These are phyloP conservation scores for Phytophthora colocasiae DNA, from an alignment of 352 stramenopile species.

Conservation along the genomic window DNA sequence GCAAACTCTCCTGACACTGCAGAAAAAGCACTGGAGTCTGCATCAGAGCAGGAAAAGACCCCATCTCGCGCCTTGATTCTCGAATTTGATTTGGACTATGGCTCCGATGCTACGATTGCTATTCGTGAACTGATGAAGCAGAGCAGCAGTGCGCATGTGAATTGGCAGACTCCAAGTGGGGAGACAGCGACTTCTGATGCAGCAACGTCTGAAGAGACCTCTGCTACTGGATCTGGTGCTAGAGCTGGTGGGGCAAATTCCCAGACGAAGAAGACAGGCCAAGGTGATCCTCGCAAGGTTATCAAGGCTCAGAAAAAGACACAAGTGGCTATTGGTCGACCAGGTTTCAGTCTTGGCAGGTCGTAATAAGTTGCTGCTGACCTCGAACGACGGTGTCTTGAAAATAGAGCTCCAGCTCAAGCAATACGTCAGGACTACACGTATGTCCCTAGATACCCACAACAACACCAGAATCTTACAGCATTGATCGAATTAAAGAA, in stretches of 20 bases:
- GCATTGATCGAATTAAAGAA: constrained; percentile 14
- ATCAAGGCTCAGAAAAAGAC: constrained; percentile 75
- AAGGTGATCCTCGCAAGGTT: constrained; percentile 50
- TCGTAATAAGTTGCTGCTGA: constrained; percentile 36
- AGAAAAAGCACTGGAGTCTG: constrained; percentile 1
- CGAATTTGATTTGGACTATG: constrained; percentile 67
- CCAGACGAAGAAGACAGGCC: constrained; percentile 45
- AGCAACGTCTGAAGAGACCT: constrained; percentile 8
- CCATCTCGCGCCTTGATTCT: constrained; percentile 55
- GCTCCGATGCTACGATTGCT: constrained; percentile 93
- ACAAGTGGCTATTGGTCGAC: constrained; percentile 80
- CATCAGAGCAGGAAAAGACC: constrained; percentile 21
- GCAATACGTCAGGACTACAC: no score
- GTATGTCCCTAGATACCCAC: neutral
- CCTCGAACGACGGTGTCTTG: no score
- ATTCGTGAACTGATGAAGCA: constrained; percentile 94
- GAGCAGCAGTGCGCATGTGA: constrained; percentile 84
- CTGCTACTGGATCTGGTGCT: constrained; percentile 1
- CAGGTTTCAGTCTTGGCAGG: constrained; percentile 81
- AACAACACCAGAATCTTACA: neutral
- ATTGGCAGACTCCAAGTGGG: constrained; percentile 48
- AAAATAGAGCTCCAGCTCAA: neutral
- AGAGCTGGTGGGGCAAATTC: constrained; percentile 4
- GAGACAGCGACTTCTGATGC: constrained; percentile 7
- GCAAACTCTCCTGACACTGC: constrained; percentile 6